phyloP scores from a whole-genome alignment of 2,329 filamentous ascomycete species.

The Pseudogymnoascus sp. region DNA sequence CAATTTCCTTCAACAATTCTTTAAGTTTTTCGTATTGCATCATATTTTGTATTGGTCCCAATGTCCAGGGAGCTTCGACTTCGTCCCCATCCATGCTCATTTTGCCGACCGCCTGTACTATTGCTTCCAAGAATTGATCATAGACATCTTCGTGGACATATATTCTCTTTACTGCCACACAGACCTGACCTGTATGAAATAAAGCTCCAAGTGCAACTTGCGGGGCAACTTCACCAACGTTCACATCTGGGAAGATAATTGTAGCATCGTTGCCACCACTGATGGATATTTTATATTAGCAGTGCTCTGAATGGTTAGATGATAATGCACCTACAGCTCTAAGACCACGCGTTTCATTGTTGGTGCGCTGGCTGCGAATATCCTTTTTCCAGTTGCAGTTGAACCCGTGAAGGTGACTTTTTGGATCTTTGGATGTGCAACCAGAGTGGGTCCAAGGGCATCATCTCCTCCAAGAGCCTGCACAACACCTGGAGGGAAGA shows the following conservation, averaged over 20 bases:
- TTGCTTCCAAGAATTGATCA: conserved; percentile 41
- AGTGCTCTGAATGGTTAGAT: neutral
- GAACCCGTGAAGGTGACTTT: conserved; percentile 54
- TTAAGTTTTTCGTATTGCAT: conserved; percentile 54
- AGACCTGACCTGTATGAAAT: conserved; percentile 46
- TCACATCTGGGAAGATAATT: conserved; percentile 44
- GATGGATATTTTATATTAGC: neutral
- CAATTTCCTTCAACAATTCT: conserved; percentile 44
- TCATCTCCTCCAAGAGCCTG: conserved; percentile 47
- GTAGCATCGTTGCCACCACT: conserved; percentile 46
- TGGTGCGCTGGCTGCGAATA: conserved; percentile 40
- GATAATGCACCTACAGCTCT: conserved; percentile 26
- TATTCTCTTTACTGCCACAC: conserved; percentile 48
- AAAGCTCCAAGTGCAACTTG: conserved; percentile 40
- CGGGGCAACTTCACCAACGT: conserved; percentile 37
- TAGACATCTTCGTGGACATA: conserved; percentile 54
- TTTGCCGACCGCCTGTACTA: conserved; percentile 38
- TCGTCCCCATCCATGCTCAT: conserved; percentile 26
- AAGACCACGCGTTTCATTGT: conserved; percentile 46
- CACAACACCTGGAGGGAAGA: conserved; percentile 47
- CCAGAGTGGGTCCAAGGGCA: conserved; percentile 44
- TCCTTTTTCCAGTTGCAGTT: conserved; percentile 39
- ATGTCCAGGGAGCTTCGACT: conserved; percentile 26
- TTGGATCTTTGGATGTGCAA: conserved; percentile 43
- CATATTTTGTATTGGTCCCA: conserved; percentile 51